Conservation (phyloP, 345 rosid genomes). For the Mallotus nudiflorus region DNA sequence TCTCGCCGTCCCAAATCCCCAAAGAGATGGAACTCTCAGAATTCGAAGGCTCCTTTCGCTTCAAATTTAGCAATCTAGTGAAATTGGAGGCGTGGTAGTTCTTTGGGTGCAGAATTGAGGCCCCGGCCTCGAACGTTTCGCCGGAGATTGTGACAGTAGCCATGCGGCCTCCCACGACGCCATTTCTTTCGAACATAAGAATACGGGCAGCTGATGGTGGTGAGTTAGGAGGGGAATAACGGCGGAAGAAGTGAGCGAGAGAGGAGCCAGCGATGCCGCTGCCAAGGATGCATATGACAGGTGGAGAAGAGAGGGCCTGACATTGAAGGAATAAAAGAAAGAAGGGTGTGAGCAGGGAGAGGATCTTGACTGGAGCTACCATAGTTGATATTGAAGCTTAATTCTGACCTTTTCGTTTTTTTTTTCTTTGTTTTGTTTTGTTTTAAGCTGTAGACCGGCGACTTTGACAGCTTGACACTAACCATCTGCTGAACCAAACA, state of each 20-base stretch:
- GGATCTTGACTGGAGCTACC: background rate
- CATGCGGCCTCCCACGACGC: conserved; percentile 91
- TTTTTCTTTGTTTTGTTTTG: too few relatives aligned
- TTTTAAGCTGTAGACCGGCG: too few relatives aligned
- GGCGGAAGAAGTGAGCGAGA: conserved; percentile 81
- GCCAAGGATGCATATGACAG: conserved; percentile 76
- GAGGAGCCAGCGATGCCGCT: conserved; percentile 93
- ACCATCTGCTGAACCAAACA: too few relatives aligned
- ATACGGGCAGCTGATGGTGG: conserved; percentile 24
- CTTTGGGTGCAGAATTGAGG: conserved; percentile 85
- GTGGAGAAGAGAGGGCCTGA: conserved; percentile 12
- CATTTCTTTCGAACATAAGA: conserved; percentile 63
- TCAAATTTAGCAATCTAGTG: conserved; percentile 48
- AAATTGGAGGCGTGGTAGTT: conserved; percentile 71
- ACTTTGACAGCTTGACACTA: too few relatives aligned
- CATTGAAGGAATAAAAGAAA: conserved; percentile 24
- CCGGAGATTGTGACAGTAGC: conserved; percentile 58
- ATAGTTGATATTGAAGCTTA: background rate
- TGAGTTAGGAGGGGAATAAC: conserved; percentile 39
- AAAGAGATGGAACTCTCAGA: conserved; percentile 51
- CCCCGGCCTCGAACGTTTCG: conserved; percentile 86
- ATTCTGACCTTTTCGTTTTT: too few relatives aligned
- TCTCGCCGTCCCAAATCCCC: conserved; percentile 81
- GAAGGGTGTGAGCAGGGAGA: background rate
- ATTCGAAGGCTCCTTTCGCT: conserved; percentile 43